Base-by-base conservation (phyloP, 495 filamentous ascomycete genomes). In the Beverwykella pulmonaria region DNA sequence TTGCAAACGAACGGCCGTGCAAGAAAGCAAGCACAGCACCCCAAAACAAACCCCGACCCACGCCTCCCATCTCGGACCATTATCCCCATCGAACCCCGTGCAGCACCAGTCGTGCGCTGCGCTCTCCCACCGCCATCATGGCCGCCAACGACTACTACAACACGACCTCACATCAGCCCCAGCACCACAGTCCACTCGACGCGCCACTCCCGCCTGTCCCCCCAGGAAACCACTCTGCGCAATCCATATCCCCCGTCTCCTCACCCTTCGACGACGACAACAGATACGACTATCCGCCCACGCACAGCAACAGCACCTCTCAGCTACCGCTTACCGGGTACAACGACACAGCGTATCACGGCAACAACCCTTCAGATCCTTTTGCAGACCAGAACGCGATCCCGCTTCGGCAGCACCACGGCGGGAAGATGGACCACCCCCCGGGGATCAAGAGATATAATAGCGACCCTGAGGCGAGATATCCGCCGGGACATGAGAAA, bases 111-210 rank as follows among this genome's bases (percentile, higher is more conserved):
- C 17, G 8, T 17, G 19, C 19, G 12, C 17, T 8, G 5, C 36
- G 20, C 20, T 1, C 10, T 5, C 25, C n/a, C 15, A 30, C 17
- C 25, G 49, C 27, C 75, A 84, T 50, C 73, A 96, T 95, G 92
- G 89, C 92, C 56, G 83, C 90, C 65, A 90, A 92, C 81, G 88
- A 92, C 62, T 92, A 92, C 77, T 92, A 92, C 80, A 83, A 84
- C 74, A 73, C 73, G 1, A 75, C 54, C 14, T 46, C 79, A 54
- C 84, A 68, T 41, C 41, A 25, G 27, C 36, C 73, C 69, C 57
- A 53, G 17, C 39, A 44, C 39, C 6, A 44, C 39, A 44, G 15
- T 44, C 71, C 71, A 54, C 74, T 73, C 61, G 77, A 83, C 76
- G 50, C 79, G 75, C 59, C 79, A 72, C 72, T 83, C 76, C 77